A percentile compares a stretch with the other conserved stretches of the same genome.
Evolutionary conservation across 371 early-diverging fungal genomes (phyloP).

Genomic region (Dichotomocladium elegans): DNA sequence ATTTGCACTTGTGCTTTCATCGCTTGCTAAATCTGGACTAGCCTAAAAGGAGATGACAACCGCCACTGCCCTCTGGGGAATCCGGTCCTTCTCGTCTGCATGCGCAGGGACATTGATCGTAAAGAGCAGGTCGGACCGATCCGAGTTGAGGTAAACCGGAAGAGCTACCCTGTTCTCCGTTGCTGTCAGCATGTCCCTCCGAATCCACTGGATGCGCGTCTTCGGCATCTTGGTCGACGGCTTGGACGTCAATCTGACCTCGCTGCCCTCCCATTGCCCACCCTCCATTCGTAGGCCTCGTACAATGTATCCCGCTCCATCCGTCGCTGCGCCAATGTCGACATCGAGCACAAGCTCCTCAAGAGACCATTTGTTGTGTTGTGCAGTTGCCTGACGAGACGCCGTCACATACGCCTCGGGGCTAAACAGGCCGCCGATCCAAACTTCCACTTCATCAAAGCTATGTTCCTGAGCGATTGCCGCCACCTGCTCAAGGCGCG

Average conservation of each 20-base stretch:
- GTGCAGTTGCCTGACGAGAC: slow-evolving; percentile 85
- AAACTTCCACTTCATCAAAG: slow-evolving; percentile 50
- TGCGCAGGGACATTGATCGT: slow-evolving; percentile 50
- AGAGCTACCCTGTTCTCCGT: slow-evolving; percentile 38
- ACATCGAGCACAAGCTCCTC: slow-evolving; percentile 63
- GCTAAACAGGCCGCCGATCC: slow-evolving; percentile 86
- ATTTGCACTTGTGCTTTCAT: no score
- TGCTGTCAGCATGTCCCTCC: slow-evolving; percentile 16
- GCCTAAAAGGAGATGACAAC: slow-evolving; percentile 50
- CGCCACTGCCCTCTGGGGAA: slow-evolving; percentile 78
- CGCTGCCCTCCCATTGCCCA: slow-evolving; percentile 53
- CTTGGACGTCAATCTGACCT: slow-evolving; percentile 52
- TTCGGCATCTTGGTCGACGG: slow-evolving; percentile 39
- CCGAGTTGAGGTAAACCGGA: slow-evolving; percentile 85
- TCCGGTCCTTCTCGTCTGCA: slow-evolving; percentile 35
- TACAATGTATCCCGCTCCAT: slow-evolving; percentile 20
- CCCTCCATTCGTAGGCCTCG: slow-evolving; percentile 68
- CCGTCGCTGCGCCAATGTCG: slow-evolving; percentile 27
- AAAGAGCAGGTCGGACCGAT: slow-evolving; percentile 76
- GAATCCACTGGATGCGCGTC: slow-evolving; percentile 52
- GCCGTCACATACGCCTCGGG: slow-evolving; percentile 94
- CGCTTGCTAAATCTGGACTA: neutral
- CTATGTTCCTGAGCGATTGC: slow-evolving; percentile 40
- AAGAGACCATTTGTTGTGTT: slow-evolving; percentile 59
- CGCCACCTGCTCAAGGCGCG: slow-evolving; percentile 67